Evolutionary conservation across 129 eudicot genomes (phyloP).

Genomic region (Chrysanthemum seticuspe): DNA sequence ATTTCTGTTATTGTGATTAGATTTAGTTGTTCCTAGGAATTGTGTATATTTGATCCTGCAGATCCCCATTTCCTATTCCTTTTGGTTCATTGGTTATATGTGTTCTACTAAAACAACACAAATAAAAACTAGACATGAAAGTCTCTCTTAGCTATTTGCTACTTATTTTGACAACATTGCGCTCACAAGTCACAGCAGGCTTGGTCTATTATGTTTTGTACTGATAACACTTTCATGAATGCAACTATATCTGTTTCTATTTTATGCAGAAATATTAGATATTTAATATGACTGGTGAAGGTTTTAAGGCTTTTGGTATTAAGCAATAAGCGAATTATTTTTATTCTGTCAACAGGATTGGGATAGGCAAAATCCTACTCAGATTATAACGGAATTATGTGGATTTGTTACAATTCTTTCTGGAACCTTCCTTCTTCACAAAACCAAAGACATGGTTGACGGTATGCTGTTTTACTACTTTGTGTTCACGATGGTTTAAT

Average conservation of each 20-base stretch:
- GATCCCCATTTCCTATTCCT: background rate
- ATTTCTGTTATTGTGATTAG: background rate
- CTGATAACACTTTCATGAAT: too few relatives aligned
- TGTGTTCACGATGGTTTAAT: background rate
- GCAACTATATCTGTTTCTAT: too few relatives aligned
- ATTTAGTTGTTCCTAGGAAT: background rate
- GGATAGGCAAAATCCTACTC: constrained; percentile 89
- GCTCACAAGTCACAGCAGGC: background rate
- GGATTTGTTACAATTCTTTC: constrained; percentile 98
- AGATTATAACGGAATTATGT: constrained; percentile 91
- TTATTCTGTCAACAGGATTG: constrained; percentile 62
- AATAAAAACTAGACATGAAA: background rate
- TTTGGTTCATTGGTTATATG: background rate
- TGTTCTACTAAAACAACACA: background rate
- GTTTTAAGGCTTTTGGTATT: too few relatives aligned
- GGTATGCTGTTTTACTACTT: constrained; percentile 45
- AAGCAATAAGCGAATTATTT: too few relatives aligned
- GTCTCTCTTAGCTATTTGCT: background rate
- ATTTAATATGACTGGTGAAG: background rate
- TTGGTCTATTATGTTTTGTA: background rate
- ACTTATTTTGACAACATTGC: background rate
- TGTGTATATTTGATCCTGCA: background rate
- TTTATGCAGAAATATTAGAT: background rate
- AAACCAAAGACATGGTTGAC: constrained; percentile 92
- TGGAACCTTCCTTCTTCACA: constrained; percentile 97